Conservation (phyloP, 768 basidiomycete genomes). For the Chlorophyllum brunneum region DNA sequence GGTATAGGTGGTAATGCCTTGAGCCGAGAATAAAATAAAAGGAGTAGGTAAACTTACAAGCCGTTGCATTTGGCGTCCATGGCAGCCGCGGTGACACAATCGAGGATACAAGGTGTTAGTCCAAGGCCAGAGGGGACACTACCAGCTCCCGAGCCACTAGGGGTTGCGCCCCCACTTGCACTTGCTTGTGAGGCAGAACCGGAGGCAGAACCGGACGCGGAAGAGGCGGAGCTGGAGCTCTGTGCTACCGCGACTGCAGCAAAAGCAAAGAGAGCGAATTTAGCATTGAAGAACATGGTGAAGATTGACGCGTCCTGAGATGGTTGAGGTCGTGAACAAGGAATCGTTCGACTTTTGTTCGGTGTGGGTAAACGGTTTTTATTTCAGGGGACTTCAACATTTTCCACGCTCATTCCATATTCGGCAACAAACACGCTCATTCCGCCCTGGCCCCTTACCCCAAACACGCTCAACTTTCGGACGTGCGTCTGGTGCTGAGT, state of each 20-base stretch:
- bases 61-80: conserved; percentile 10
- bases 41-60: conserved; percentile 21
- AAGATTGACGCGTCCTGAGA: neutral
- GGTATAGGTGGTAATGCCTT: neutral
- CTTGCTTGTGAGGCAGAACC: neutral
- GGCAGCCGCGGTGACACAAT: conserved; percentile 19
- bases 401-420: neutral
- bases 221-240: neutral
- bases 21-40: neutral
- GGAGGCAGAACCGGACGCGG: neutral
- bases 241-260: neutral
- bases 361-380: neutral
- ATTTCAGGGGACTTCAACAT: neutral
- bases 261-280: neutral
- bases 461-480: neutral
- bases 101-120: conserved; percentile 19
- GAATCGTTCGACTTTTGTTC: neutral
- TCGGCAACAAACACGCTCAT: neutral
- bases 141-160: neutral
- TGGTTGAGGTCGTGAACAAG: neutral
- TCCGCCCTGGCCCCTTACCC: neutral
- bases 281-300: conserved; percentile 3
- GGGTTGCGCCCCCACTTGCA: neutral
- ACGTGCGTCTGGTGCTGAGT: neutral
- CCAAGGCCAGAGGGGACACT: conserved; percentile 8